Conservation (phyloP, 2,329 filamentous ascomycete genomes). For the Drechslera avenae region DNA sequence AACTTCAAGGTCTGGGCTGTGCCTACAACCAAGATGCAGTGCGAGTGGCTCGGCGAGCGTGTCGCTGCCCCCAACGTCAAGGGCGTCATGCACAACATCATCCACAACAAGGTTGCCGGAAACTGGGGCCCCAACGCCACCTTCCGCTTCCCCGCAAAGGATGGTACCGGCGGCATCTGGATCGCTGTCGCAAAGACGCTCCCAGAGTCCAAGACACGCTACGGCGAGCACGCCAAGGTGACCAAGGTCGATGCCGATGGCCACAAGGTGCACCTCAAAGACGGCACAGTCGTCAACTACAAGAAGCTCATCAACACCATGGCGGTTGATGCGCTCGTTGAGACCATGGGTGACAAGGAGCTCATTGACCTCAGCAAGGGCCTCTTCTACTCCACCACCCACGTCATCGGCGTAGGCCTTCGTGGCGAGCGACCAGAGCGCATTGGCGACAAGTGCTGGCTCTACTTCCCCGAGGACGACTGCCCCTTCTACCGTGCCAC, state of each 20-base stretch:
- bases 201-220: slow-evolving; percentile 87
- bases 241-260: slow-evolving; percentile 83
- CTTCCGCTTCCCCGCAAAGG: slow-evolving; percentile 95
- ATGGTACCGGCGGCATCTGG: slow-evolving; percentile 98
- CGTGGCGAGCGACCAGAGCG: slow-evolving; percentile 89
- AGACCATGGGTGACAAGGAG: slow-evolving; percentile 86
- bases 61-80: slow-evolving; percentile 97
- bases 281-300: slow-evolving; percentile 89
- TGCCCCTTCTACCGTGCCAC: slow-evolving; percentile 99
- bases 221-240: slow-evolving; percentile 83
- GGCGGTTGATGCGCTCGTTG: slow-evolving; percentile 86
- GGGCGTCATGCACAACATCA: slow-evolving; percentile 88
- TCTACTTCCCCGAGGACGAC: slow-evolving; percentile 99
- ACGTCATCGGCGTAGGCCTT: slow-evolving; percentile 95
- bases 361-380: slow-evolving; percentile 83
- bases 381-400: slow-evolving; percentile 95
- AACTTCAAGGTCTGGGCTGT: slow-evolving; percentile 99
- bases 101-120: slow-evolving; percentile 92
- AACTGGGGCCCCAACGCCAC: slow-evolving; percentile 98
- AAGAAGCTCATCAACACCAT: slow-evolving; percentile 94
- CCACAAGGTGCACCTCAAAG: slow-evolving; percentile 80
- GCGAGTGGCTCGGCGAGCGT: slow-evolving; percentile 96
- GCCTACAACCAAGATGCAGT: slow-evolving; percentile 99
- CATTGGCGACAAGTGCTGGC: slow-evolving; percentile 99
- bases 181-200: slow-evolving; percentile 93